Percentiles rank a stretch among this genome's conserved stretches.
These are phyloP conservation scores for Fusarium nodosum DNA, from an alignment of 2,329 filamentous ascomycete genomes.

Conservation along the genomic window DNA sequence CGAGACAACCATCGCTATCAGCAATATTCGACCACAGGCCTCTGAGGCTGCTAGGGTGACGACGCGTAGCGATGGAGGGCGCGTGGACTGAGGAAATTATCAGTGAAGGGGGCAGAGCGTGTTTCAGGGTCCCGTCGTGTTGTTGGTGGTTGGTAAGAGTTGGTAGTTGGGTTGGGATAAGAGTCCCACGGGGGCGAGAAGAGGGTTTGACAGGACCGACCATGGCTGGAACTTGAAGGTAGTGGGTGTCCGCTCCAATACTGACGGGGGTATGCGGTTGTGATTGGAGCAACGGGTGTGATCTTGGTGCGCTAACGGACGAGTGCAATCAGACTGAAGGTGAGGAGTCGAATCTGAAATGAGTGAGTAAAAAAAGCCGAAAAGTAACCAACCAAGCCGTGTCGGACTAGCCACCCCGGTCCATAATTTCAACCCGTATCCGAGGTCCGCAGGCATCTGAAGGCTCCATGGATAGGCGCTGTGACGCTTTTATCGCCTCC, in stretches of 20 bases:
- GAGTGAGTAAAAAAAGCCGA: constrained; percentile 39
- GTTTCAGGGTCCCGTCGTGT: constrained; percentile 48
- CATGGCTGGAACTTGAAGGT: constrained; percentile 42
- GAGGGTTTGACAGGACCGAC: constrained; percentile 47
- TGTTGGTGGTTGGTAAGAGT: constrained; percentile 43
- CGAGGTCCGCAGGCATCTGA: constrained; percentile 38
- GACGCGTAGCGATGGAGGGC: constrained; percentile 41
- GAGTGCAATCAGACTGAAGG: constrained; percentile 31
- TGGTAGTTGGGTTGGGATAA: constrained; percentile 41
- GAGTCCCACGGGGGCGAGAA: constrained; percentile 45
- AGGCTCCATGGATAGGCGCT: constrained; percentile 43
- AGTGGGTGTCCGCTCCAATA: constrained; percentile 41
- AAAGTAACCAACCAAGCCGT: constrained; percentile 45
- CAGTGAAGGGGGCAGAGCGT: constrained; percentile 47
- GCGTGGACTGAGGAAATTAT: constrained; percentile 31
- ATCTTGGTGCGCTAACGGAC: constrained; percentile 35
- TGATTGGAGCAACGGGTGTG: constrained; percentile 37
- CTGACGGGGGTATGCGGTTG: constrained; percentile 38
- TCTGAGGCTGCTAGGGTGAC: constrained; percentile 19
- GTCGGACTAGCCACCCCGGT: constrained; percentile 39
- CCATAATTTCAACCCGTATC: constrained; percentile 49
- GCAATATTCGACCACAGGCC: constrained; percentile 12
- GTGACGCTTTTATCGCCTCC: constrained; percentile 45
- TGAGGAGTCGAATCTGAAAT: constrained; percentile 34
- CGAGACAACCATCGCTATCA: constrained; percentile 35